Conservation (phyloP, 2,329 filamentous ascomycete species). For the Ceratocystis smalleyi region DNA sequence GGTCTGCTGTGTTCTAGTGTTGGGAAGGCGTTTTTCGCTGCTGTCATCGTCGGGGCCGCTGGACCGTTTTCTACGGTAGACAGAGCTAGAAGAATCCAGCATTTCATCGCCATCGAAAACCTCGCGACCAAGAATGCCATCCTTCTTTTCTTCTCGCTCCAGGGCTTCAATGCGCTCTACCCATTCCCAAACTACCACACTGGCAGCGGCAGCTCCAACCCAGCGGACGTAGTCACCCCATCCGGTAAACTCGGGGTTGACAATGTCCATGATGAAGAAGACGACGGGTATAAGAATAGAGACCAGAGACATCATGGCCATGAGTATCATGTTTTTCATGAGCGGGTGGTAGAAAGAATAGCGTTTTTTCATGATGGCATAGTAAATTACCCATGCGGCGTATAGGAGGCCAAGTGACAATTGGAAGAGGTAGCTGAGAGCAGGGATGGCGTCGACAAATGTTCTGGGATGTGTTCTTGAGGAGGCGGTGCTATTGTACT, state of each 20-base stretch:
- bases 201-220: conserved; percentile 88
- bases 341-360: conserved; percentile 82
- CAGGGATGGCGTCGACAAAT: conserved; percentile 82
- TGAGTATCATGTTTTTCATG: conserved; percentile 76
- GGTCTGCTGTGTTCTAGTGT: not conserved
- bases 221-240: conserved; percentile 94
- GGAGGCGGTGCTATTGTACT: conserved; percentile 38
- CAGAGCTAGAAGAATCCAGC: conserved; percentile 47
- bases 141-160: conserved; percentile 85
- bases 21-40: conserved; percentile 10
- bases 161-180: conserved; percentile 86
- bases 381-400: conserved; percentile 87
- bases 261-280: conserved; percentile 85
- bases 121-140: conserved; percentile 78
- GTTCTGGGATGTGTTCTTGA: conserved; percentile 44
- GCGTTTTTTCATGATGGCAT: conserved; percentile 76
- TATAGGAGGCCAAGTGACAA: conserved; percentile 75
- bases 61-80: conserved; percentile 22
- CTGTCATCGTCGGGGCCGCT: conserved; percentile 9
- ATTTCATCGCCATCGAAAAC: conserved; percentile 92
- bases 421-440: conserved; percentile 80
- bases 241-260: conserved; percentile 66
- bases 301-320: conserved; percentile 61
- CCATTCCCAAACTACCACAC: conserved; percentile 98
- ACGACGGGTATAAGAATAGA: conserved; percentile 80